Base-by-base conservation (phyloP, 495 filamentous ascomycete genomes). In the Hypoxylon lienhwacheense region DNA sequence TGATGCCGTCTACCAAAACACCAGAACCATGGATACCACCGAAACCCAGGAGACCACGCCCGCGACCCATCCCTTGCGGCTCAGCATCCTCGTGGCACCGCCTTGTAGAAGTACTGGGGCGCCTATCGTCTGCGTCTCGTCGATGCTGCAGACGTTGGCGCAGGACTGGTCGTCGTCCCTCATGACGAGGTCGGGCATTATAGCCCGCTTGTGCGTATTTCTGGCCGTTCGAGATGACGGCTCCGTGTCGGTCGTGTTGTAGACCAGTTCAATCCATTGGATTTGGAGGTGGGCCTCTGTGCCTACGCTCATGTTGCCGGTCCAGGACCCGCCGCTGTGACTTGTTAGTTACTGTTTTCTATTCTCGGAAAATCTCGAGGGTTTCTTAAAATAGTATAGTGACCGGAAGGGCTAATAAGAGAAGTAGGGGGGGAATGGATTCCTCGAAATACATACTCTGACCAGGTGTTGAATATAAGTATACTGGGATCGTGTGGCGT, bases 391-490 rank as follows among this genome's bases (percentile, higher is more conserved):
- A n/a, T n/a, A n/a, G n/a, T n/a, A n/a, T n/a, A n/a, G n/a, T n/a
- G n/a, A n/a, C 28, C 28, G 28, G 28, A n/a, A 7, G 14, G 8
- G 36, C 19, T 39, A 8, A 17, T 7, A n/a, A 28, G 14, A 21
- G 12, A 32, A 11, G 10, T 7, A n/a, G 1, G 11, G 12, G 22
- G 12, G 17, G 40, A 44, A 11, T 40, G 15, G 10, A 14, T 5
- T 7, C 24, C 5, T 8, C 8, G 24, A 47, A 45, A 49, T 17
- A 55, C 58, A 14, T 55, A 61, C 58, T 90, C 82, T 63, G 84
- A 85, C 88, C 88, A 91, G 25, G 88, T 77, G 52, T 91, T 90
- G 29, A 90, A 61, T 3, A 85, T 79, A 15, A 91, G 52, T 42
- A 79, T 73, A 48, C 80, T 81, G 17, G 81, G 73, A 26, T 81